Evolutionary conservation across 2,329 filamentous ascomycete species (phyloP).

Genomic region (Blastomyces silverae): DNA sequence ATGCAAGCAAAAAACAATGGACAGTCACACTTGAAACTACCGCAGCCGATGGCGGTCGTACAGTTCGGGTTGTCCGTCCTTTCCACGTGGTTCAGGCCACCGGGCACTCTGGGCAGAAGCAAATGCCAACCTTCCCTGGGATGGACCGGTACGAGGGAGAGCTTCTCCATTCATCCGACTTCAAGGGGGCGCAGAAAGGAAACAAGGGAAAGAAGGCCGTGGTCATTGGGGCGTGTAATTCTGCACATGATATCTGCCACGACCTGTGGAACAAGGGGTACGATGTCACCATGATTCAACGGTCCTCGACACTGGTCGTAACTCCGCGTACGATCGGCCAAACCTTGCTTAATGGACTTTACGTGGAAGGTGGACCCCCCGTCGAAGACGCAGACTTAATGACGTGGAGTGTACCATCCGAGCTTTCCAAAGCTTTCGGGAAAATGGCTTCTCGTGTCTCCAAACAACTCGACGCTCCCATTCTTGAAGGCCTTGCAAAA

Average conservation of each 20-base stretch:
- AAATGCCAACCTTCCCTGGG: conserved; percentile 37
- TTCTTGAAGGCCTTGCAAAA: conserved; percentile 42
- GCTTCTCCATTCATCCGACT: conserved; percentile 41
- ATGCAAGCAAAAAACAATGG: background rate
- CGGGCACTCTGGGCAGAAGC: conserved; percentile 41
- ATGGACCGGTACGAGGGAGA: conserved; percentile 40
- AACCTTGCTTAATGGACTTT: conserved; percentile 41
- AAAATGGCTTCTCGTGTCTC: conserved; percentile 43
- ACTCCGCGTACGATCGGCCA: conserved; percentile 41
- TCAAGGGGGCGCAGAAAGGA: conserved; percentile 36
- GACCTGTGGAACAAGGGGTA: conserved; percentile 46
- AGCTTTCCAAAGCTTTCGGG: background rate
- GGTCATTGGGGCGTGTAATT: conserved; percentile 47
- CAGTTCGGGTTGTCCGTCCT: conserved; percentile 28
- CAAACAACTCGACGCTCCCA: conserved; percentile 29
- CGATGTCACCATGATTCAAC: conserved; percentile 50
- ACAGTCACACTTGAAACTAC: background rate
- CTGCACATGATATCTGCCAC: conserved; percentile 47
- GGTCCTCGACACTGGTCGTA: conserved; percentile 47
- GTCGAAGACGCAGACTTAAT: conserved; percentile 49
- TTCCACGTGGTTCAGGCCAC: conserved; percentile 47
- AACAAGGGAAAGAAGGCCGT: conserved; percentile 42
- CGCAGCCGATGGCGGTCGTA: background rate
- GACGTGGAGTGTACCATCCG: conserved; percentile 29
- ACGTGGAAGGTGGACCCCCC: conserved; percentile 43